Conservation (phyloP, 2,329 filamentous ascomycete species). For the Aspergillus sp. region DNA sequence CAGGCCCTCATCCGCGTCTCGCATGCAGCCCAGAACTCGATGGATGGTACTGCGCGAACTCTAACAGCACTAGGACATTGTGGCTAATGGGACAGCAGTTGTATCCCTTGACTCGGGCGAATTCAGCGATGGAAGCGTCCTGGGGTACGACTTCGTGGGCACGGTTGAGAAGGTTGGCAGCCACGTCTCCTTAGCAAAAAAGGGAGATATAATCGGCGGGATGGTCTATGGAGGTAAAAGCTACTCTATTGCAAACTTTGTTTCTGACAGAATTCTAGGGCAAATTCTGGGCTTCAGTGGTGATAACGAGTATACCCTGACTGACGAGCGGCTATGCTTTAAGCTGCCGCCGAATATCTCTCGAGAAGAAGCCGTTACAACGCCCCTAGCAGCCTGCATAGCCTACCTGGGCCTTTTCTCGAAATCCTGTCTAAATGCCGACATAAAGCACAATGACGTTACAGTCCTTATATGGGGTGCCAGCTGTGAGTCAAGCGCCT, state of each 20-base stretch:
- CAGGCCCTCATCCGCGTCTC: too few species aligned
- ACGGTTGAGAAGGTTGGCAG: conserved; percentile 23
- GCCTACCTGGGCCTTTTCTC: conserved; percentile 35
- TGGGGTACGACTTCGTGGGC: conserved; percentile 27
- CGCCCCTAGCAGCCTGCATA: conserved; percentile 33
- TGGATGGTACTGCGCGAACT: conserved; percentile 9
- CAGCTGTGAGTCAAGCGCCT: conserved; percentile 26
- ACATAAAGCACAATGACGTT: conserved; percentile 7
- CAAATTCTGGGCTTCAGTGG: conserved; percentile 24
- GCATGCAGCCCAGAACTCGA: conserved; percentile 16
- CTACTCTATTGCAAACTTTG: too few species aligned
- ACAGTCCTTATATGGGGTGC: conserved; percentile 38
- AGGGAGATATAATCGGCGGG: conserved; percentile 26
- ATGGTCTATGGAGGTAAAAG: conserved; percentile 28
- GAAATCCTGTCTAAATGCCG: conserved; percentile 27
- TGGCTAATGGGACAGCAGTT: conserved; percentile 9
- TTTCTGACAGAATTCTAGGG: too few species aligned
- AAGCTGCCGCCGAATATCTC: conserved; percentile 25
- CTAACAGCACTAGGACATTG: background rate
- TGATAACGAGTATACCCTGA: conserved; percentile 32
- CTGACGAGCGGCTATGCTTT: conserved; percentile 35
- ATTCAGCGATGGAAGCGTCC: conserved; percentile 25
- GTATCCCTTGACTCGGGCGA: conserved; percentile 26
- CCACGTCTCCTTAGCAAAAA: conserved; percentile 16
- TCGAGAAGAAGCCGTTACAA: conserved; percentile 25